phyloP scores from a whole-genome alignment of 495 filamentous ascomycete species.

The Geoglossum glabrum region DNA sequence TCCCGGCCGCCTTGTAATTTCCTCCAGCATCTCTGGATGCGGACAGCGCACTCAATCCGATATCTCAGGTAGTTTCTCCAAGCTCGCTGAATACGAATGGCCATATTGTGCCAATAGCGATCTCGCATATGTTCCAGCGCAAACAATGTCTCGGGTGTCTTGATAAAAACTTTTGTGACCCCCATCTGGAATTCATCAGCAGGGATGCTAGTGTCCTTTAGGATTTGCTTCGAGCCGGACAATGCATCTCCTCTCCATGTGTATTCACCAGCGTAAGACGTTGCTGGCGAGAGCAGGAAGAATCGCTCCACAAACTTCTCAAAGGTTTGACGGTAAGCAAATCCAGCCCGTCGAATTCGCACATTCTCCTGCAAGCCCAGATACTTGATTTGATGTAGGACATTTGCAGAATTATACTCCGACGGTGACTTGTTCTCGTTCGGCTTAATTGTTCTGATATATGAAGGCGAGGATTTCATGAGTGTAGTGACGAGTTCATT shows the following conservation, averaged over 20 bases:
- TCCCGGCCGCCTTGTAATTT: constrained; percentile 74
- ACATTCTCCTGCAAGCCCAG: constrained; percentile 98
- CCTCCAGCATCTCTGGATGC: constrained; percentile 91
- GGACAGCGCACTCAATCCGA: constrained; percentile 72
- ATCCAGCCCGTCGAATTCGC: constrained; percentile 86
- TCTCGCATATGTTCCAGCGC: constrained; percentile 96
- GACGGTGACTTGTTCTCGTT: constrained; percentile 93
- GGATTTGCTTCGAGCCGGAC: constrained; percentile 75
- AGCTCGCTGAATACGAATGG: constrained; percentile 86
- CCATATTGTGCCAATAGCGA: constrained; percentile 98
- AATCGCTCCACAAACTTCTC: constrained; percentile 98
- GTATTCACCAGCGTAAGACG: constrained; percentile 90
- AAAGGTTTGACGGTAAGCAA: constrained; percentile 93
- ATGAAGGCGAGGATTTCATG: constrained; percentile 92
- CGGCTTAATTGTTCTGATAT: constrained; percentile 98
- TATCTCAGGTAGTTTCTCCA: constrained; percentile 94
- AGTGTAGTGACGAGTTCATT: constrained; percentile 89
- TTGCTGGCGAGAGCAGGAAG: constrained; percentile 85
- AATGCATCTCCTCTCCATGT: constrained; percentile 80
- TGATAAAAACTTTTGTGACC: constrained; percentile 94
- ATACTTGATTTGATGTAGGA: constrained; percentile 98
- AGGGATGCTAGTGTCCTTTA: constrained; percentile 90
- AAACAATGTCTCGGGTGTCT: constrained; percentile 93
- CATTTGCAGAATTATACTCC: constrained; percentile 81
- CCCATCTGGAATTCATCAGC: constrained; percentile 94